Base-by-base conservation (phyloP, 2,329 filamentous ascomycete genomes). In the Lachnellula subtilissima region DNA sequence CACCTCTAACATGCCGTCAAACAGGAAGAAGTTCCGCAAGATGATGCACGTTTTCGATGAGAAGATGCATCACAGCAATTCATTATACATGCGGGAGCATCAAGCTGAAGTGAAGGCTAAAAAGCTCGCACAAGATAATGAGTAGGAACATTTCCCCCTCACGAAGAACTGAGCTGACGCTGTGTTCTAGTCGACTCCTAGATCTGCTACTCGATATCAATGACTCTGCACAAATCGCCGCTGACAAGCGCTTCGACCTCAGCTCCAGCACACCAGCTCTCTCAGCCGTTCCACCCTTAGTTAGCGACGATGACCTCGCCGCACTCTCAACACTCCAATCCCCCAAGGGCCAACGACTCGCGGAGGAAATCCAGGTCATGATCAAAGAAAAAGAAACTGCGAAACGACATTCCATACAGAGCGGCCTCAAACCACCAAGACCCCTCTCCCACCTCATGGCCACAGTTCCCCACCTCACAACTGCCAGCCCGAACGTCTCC, bases 21-120 rank as follows among this genome's bases (percentile, higher is more conserved):
- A 81, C 79, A 91, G 89, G 81, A 96, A 96, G 76, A 99, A 99
- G 78, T 99, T 95, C 73, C 87, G 88, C 67, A 95, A 95, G 80
- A 89, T 94, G 85, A 86, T 88, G 74, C 80, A 87, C 70, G 78
- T 80, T 28, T 95, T 94, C 69, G 88, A 94, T 65, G 79, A 85
- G 50, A 84, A 84, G 67, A 89, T 92, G 82, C 82, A 86, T 55
- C 84, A 90, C 62, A 89, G 90, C 71, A 94, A 96, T 73, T 82
- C 86, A 53, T 79, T 94, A 58, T 94, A 94, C 73, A 84, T 85
- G 65, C 80, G 89, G 53, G 91, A 94, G 72, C 88, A 89, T 71
- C 86, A 87, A 72, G 89, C 92, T 37, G 84, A 88, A 59, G 85
- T 87, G 62, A 88, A 90, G 4, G 89, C 91, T 22, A 91, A 89